Conservation (phyloP, 2,329 filamentous ascomycete genomes). For the Aspergillus brunneoviolaceus region DNA sequence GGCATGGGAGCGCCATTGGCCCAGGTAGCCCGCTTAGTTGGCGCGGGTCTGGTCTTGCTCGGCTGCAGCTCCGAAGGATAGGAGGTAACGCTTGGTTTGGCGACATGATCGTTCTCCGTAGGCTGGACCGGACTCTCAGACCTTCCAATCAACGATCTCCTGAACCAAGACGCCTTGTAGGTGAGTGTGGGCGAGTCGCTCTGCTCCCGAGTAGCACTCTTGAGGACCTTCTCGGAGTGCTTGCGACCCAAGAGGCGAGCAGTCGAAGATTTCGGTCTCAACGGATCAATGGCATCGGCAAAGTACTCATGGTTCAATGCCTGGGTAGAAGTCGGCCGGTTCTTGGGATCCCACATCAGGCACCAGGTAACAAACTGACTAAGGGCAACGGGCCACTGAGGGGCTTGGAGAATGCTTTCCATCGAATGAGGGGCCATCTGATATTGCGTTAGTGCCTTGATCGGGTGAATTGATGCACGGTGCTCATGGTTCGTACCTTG, state of each 20-base stretch:
- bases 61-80: slow-evolving; percentile 44
- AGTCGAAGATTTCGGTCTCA: slow-evolving; percentile 86
- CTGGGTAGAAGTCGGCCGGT: slow-evolving; percentile 84
- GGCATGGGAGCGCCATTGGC: slow-evolving; percentile 87
- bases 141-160: slow-evolving; percentile 85
- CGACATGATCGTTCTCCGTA: slow-evolving; percentile 37
- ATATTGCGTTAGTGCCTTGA: slow-evolving; percentile 9
- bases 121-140: slow-evolving; percentile 68
- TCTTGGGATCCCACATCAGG: slow-evolving; percentile 97
- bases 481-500: slow-evolving; percentile 51
- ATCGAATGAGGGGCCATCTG: slow-evolving; percentile 96
- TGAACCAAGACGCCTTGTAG: slow-evolving; percentile 93
- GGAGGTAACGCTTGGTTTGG: slow-evolving; percentile 46
- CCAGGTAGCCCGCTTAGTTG: slow-evolving; percentile 88
- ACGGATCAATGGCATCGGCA: slow-evolving; percentile 82
- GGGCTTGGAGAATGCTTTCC: slow-evolving; percentile 85
- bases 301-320: slow-evolving; percentile 97
- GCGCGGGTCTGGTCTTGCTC: slow-evolving; percentile 57
- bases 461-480: not conserved
- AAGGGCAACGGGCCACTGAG: slow-evolving; percentile 86
- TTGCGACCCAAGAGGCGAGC: slow-evolving; percentile 84
- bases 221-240: slow-evolving; percentile 75
- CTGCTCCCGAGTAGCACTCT: slow-evolving; percentile 62
- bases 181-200: slow-evolving; percentile 59
- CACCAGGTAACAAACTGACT: slow-evolving; percentile 97